Evolutionary conservation across 2,329 filamentous ascomycete species (phyloP), one percentile per base, ranked within the genome.

Genomic region (Stemphylium beticola): DNA sequence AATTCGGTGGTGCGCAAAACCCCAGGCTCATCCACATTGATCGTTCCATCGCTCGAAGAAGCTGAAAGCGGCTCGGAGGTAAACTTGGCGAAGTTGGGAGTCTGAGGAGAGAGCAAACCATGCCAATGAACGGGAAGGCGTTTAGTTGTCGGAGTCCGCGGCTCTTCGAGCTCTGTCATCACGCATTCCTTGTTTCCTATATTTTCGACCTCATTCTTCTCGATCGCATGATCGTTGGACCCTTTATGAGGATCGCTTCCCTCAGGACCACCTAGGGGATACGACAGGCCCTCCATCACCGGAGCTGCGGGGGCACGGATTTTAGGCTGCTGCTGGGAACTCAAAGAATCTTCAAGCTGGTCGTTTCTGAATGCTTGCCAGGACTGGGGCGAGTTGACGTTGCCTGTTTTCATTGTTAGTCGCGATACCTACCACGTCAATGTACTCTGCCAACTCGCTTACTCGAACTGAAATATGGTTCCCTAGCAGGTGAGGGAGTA

Each of bases 61-160:
- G 3, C 24, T 20, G 44, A 17, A 24, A 20, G 33, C 5, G 20
- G n/a, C 14, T 26, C 9, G 4, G 33, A 37, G n/a, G 8, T 12
- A n/a, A 15, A 12, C n/a, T 18, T 12, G 1, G 5, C 4, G 32
- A 40, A 15, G 4, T 34, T 29, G 1, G 55, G 53, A 1, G 58
- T 65, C 1, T 53, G 15, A 0, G 62, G 62, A 0, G 62, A 65
- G 0, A 38, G 52, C 2, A 65, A 14, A 0, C 60, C 60, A 12
- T 60, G 52, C 51, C 53, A 61, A 12, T 40, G 31, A 4, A 17
- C 8, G 10, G 18, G n/a, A 1, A 22, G 8, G 7, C 38, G 48
- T 18, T 42, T 40, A 34, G 17, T 31, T 1, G 11, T 36, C 1
- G 61, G 58, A 2, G 53, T 60, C 2, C 11, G 29, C 5, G 56